These are phyloP conservation scores for Datisca glomerata DNA, from an alignment of 306 rosid genomes.

Conservation along the genomic window DNA sequence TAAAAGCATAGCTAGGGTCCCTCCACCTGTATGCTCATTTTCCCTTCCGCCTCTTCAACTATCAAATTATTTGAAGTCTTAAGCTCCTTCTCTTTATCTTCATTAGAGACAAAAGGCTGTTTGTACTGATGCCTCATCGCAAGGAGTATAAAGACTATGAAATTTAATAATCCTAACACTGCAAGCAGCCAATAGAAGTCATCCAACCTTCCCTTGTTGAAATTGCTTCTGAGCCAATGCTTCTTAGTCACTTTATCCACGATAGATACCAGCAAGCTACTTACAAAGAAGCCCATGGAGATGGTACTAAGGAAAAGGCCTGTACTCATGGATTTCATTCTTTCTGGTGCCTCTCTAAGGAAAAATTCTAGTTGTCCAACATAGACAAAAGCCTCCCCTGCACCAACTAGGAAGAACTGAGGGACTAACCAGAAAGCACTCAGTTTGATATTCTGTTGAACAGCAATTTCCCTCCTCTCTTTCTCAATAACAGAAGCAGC, in stretches of 20 bases:
- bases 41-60: constrained; percentile 23
- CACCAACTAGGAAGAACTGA: constrained; percentile 77
- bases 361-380: constrained; percentile 95
- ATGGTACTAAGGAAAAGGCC: constrained; percentile 73
- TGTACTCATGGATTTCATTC: constrained; percentile 97
- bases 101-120: constrained; percentile 14
- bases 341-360: constrained; percentile 91
- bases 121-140: constrained; percentile 73
- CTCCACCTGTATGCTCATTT: constrained; percentile 22
- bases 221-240: constrained; percentile 64
- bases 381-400: constrained; percentile 90
- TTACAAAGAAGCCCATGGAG: constrained; percentile 84
- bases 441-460: constrained; percentile 16
- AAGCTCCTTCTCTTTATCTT: constrained; percentile 35
- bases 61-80: constrained; percentile 25
- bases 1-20: constrained; percentile 24
- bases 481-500: constrained; percentile 56
- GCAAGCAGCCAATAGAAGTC: constrained; percentile 77
- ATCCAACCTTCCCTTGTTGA: constrained; percentile 47
- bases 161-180: constrained; percentile 45
- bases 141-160: constrained; percentile 44
- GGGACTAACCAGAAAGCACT: constrained; percentile 96
- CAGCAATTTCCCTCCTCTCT: constrained; percentile 31
- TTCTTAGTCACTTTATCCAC: constrained; percentile 60
- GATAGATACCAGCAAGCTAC: constrained; percentile 61